Base-by-base conservation (phyloP, 148 eudicot genomes). In the Fallopia convolvulus region DNA sequence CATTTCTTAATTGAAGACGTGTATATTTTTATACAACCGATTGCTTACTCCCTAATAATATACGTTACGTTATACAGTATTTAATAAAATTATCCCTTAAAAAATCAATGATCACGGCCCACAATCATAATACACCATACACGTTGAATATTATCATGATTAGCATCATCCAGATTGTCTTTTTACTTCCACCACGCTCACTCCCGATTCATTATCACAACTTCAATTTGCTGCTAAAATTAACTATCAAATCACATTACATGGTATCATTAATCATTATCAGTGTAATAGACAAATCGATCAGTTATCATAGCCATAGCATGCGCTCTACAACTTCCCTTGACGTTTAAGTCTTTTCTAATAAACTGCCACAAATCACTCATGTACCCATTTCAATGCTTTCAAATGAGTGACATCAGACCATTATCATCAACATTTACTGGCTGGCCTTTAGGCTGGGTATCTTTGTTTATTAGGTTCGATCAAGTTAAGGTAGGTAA, bases 241-340 rank as follows among this genome's bases (percentile, higher is more conserved):
- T 63, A 63, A 66, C 70, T 63, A 63, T 63, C 70, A 66, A 65
- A 65, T 65, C 71, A 65, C 71, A 65, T 33, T 60, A 12, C 8
- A 0, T 30, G 40, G 12, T n/a, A 6, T 26, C n/a, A 65, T 61
- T 61, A 61, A 6, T 26, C n/a, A 65, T 61, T 61, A 61, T 30
- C 68, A 23, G 33, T 12, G 36, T 61, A 23, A 9, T 61, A 23
- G 4, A 61, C 15, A 65, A 32, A 65, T 65, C 71, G 14, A 65
- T 12, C 3, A 32, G 1, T 26, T 26, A 26, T 26, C 30, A 26
- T 26, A 26, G 30, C 6, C 71, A 65, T 11, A 33, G 40, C 71
- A 65, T 14, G 71, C 42, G 42, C 41, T 11, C n/a, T 65, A 2
- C 66, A 60, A 60, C 2, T 60, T 65, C 2, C 14, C 71, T 65